Percentiles rank a stretch among this genome's conserved stretches.
These are phyloP conservation scores for Yamadazyma insecticola DNA, from an alignment of 805 yeast species.

Conservation along the genomic window DNA sequence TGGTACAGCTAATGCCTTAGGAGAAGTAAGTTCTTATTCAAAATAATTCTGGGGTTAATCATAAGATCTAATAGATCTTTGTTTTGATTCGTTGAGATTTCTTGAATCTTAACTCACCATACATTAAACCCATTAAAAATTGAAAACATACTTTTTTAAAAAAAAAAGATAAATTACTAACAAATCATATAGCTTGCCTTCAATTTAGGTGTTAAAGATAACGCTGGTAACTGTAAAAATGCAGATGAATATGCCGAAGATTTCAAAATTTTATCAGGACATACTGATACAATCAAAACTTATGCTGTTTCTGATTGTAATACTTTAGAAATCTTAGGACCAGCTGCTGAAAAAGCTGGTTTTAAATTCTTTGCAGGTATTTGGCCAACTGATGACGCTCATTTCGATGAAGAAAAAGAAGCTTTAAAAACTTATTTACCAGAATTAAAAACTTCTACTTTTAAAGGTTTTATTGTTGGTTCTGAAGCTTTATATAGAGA, in stretches of 20 bases:
- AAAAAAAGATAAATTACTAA: background rate
- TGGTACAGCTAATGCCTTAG: conserved; percentile 52
- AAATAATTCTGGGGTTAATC: no score
- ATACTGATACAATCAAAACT: conserved; percentile 69
- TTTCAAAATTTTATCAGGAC: conserved; percentile 51
- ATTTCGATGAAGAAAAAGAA: conserved; percentile 65
- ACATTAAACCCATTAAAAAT: background rate
- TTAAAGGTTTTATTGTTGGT: conserved; percentile 82
- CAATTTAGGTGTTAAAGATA: conserved; percentile 80
- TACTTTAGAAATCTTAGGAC: conserved; percentile 78
- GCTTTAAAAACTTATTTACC: conserved; percentile 76
- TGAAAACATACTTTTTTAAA: background rate
- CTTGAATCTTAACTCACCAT: background rate
- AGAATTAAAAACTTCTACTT: conserved; percentile 57
- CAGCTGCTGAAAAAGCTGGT: conserved; percentile 76
- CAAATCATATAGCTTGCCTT: conserved; percentile 53
- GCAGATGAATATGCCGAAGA: conserved; percentile 68
- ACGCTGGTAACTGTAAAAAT: conserved; percentile 71
- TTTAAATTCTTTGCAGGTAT: conserved; percentile 78
- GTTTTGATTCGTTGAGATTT: background rate
- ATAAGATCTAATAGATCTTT: no score
- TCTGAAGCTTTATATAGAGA: conserved; percentile 93
- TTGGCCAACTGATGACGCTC: conserved; percentile 89
- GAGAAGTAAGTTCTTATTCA: conserved; percentile 40
- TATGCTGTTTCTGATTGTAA: conserved; percentile 94